These are phyloP conservation scores for Blastocystis sp. DNA, from an alignment of 352 stramenopile genomes.

Conservation along the genomic window DNA sequence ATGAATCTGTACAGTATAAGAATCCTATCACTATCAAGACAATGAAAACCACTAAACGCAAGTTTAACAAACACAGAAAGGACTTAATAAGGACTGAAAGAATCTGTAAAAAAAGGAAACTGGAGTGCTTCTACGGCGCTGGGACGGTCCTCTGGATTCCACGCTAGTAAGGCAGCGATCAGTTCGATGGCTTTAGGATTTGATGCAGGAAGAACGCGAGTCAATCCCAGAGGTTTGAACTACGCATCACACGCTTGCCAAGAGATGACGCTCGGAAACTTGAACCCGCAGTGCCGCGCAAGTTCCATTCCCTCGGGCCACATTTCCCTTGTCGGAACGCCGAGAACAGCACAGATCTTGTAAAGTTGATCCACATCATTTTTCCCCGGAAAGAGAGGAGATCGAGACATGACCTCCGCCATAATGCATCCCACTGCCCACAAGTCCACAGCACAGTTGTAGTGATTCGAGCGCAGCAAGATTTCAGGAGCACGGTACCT, in stretches of 20 bases:
- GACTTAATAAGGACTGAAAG: background rate
- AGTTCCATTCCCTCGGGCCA: constrained; percentile 86
- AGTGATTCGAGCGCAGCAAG: constrained; percentile 83
- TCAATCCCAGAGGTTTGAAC: constrained; percentile 68
- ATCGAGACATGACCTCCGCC: constrained; percentile 88
- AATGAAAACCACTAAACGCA: background rate
- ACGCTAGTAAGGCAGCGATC: constrained; percentile 84
- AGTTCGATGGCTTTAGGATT: constrained; percentile 79
- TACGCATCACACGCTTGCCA: constrained; percentile 66
- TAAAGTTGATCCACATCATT: constrained; percentile 93
- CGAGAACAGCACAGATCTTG: constrained; percentile 90
- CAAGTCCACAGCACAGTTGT: constrained; percentile 92
- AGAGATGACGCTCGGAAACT: constrained; percentile 86
- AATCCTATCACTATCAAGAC: background rate
- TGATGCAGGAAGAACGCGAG: constrained; percentile 81
- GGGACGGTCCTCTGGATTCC: constrained; percentile 82
- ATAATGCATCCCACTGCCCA: constrained; percentile 96
- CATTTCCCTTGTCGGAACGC: constrained; percentile 77
- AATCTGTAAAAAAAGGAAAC: background rate
- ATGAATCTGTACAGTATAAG: background rate
- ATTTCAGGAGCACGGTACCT: constrained; percentile 91
- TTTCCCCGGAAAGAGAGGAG: constrained; percentile 90
- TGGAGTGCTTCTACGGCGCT: constrained; percentile 76
- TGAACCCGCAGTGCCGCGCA: constrained; percentile 88
- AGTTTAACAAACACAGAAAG: background rate